Conservation (phyloP, 1,284 basidiomycete genomes). For the Heterobasidion parviporum region DNA sequence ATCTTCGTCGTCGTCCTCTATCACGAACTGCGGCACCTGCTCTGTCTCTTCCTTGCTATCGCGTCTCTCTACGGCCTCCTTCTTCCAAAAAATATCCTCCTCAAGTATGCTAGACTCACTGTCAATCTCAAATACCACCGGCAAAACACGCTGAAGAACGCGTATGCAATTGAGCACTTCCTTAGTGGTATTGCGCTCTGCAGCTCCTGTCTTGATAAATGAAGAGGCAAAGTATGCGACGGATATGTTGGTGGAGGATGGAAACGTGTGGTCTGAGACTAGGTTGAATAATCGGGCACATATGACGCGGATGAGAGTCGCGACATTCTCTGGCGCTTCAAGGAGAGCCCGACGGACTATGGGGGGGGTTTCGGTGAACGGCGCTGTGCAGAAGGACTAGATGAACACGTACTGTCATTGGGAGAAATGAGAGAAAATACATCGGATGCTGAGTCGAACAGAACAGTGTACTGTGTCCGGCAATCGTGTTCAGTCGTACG, state of each 20-base stretch:
- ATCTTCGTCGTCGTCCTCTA: constrained; percentile 74
- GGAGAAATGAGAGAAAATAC: constrained; percentile 83
- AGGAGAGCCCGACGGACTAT: constrained; percentile 75
- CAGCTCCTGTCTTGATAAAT: constrained; percentile 46
- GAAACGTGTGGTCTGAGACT: constrained; percentile 78
- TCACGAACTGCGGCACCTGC: constrained; percentile 61
- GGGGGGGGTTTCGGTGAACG: background rate
- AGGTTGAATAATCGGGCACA: constrained; percentile 74
- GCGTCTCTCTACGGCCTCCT: constrained; percentile 35
- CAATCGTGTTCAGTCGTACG: constrained; percentile 8
- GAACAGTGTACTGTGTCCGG: constrained; percentile 56
- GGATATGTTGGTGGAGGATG: constrained; percentile 44
- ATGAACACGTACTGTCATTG: constrained; percentile 62
- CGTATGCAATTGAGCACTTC: constrained; percentile 86
- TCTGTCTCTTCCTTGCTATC: constrained; percentile 21
- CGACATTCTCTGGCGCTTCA: constrained; percentile 77
- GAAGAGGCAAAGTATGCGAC: constrained; percentile 63
- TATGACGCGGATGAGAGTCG: constrained; percentile 71
- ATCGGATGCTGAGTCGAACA: constrained; percentile 84
- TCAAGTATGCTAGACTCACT: constrained; percentile 65
- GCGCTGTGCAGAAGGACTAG: background rate
- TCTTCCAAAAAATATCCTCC: constrained; percentile 67
- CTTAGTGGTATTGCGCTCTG: constrained; percentile 64
- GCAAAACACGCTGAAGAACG: constrained; percentile 80
- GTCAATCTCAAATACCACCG: constrained; percentile 79